A percentile compares a stretch with the other conserved stretches of the same genome.
Evolutionary conservation across 768 basidiomycete genomes (phyloP).

Genomic region (Gautieria morchelliformis): DNA sequence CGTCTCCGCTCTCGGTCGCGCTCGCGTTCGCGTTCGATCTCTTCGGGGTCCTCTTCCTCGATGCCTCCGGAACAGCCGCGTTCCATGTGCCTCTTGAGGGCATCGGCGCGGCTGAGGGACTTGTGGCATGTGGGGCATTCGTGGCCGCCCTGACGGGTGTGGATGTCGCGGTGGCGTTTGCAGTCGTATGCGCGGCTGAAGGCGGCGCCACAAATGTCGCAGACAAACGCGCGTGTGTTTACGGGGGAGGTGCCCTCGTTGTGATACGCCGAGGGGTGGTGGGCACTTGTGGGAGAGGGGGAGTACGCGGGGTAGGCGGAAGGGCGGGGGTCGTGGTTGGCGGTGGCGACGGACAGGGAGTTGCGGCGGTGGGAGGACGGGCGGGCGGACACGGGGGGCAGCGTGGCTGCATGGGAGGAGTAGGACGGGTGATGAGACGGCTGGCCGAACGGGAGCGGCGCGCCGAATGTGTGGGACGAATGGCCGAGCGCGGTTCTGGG

Average conservation of each 20-base stretch:
- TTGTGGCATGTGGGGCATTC: conserved; percentile 66
- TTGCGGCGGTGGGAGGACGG: conserved; percentile 2
- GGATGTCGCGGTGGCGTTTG: conserved; percentile 72
- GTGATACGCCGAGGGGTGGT: neutral
- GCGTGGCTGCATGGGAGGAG: neutral
- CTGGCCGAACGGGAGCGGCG: neutral
- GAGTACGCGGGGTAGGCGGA: conserved; percentile 1
- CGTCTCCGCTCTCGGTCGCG: neutral
- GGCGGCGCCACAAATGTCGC: conserved; percentile 67
- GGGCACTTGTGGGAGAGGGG: neutral
- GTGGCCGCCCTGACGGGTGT: conserved; percentile 58
- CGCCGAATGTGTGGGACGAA: neutral
- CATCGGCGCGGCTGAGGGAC: conserved; percentile 71
- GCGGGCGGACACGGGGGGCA: neutral
- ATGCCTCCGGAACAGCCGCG: conserved; percentile 43
- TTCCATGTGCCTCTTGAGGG: conserved; percentile 74
- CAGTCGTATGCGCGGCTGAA: conserved; percentile 77
- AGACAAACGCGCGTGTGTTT: conserved; percentile 46
- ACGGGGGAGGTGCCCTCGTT: neutral
- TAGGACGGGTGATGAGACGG: neutral
- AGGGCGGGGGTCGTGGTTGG: neutral
- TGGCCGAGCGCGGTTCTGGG: neutral
- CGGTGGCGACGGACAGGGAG: neutral
- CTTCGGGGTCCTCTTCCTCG: conserved; percentile 1
- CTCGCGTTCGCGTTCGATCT: conserved; percentile 4